Conservation (phyloP, 176 grass and related monocot genomes). For the Poa pratensis region DNA sequence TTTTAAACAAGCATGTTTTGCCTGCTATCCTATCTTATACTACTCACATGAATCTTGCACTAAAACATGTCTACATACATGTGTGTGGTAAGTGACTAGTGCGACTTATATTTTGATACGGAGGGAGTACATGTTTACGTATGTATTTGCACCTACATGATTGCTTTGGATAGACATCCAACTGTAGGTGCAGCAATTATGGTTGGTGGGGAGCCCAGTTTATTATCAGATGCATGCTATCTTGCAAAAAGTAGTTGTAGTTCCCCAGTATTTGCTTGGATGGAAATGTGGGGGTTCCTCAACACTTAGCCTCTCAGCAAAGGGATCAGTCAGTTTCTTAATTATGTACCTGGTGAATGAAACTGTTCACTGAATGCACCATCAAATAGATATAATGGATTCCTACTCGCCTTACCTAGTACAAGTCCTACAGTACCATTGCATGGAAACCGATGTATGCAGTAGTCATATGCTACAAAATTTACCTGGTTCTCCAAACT, state of each 20-base stretch:
- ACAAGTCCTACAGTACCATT: not conserved
- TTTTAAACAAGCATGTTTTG: not conserved
- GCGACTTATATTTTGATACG: too few relatives aligned
- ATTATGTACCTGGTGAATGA: not conserved
- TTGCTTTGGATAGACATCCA: not conserved
- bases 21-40: not conserved
- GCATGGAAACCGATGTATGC: not conserved
- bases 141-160: not conserved
- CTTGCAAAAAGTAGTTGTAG: not conserved
- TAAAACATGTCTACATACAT: too few relatives aligned
- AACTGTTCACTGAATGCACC: not conserved
- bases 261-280: not conserved
- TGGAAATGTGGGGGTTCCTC: not conserved
- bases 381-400: not conserved
- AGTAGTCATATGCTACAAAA: not conserved
- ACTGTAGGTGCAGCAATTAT: constrained; percentile 9
- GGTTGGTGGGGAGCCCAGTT: not conserved
- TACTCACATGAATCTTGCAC: too few relatives aligned
- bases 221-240: not conserved
- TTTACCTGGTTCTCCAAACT: not conserved
- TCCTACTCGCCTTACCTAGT: not conserved
- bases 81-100: too few relatives aligned
- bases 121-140: not conserved
- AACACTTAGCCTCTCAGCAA: not conserved
- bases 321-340: not conserved